Base-by-base conservation (phyloP, 2,329 filamentous ascomycete species). In the Xylaria polymorpha region DNA sequence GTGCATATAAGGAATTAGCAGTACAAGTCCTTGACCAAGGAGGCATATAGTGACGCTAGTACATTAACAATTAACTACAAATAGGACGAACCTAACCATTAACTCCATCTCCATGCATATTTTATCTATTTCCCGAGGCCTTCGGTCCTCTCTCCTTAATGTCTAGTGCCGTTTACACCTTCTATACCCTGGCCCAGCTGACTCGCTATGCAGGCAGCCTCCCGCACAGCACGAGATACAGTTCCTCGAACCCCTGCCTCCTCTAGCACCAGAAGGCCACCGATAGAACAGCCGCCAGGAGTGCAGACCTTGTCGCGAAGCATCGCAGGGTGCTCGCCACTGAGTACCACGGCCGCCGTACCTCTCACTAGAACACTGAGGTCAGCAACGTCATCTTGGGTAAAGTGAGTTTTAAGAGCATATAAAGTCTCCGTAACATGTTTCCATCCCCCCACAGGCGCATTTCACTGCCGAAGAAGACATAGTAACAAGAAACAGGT, bases 261-360 rank as follows among this genome's bases (percentile, higher is more conserved):
- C 79, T 95, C 92, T 7, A 95, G 81, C 5, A 91, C 89, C 74
- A 93, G 78, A 60, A 94, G 79, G 0, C 92, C 93, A 1, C 88
- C 90, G 70, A 94, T 93, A 5, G 91, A 94, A 80, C 91, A 94
- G 1, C 92, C 92, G 5, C 91, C 92, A 0, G 92, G 91, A 1
- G 91, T 94, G 72, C 84, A 89, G n/a, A 94, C 90, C 81, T 92
- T 92, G 74, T 95, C 92, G 61, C 90, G 86, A 61, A 94, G 81
- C 25, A 94, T 80, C 18, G 92, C 91, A 1, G 92, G 93, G 79
- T 94, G 92, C 78, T 94, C 91, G 15, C 91, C 91, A 64, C 81
- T 85, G 64, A 92, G 83, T 12, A 94, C 88, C 74, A 94, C 77
- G 0, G 87, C 88, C 0, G 92, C 90, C 0, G 91, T 89, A 25